Base-by-base conservation (phyloP, 495 filamentous ascomycete genomes). In the Pseudomonodictys pantanalensis region DNA sequence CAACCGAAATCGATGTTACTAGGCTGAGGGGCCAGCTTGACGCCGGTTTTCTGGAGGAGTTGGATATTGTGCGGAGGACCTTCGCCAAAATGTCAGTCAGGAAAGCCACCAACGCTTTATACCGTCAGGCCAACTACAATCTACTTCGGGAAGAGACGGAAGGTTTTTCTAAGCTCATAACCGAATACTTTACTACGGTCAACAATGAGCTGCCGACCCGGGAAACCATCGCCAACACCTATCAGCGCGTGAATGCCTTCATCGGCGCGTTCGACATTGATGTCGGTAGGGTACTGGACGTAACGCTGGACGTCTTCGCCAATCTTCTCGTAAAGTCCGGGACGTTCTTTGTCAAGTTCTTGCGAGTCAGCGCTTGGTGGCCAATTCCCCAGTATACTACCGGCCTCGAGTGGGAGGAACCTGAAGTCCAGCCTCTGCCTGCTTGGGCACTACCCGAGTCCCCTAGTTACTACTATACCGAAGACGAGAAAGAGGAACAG, bases 321-420 rank as follows among this genome's bases (percentile, higher is more conserved):
- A 86, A 87, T 29, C 83, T 90, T 2, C 80, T 96, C 49, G 83
- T 95, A 44, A 88, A 89, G 59, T 86, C 95, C 55, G 91, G 86
- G 68, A 82, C 87, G 4, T 97, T 97, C 76, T 96, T 96, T 66
- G 84, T 96, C 69, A 96, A 92, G 71, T 82, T 97, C 24, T 76
- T 97, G 15, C 83, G 91, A 17, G 82, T 83, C 42, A 97, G 95
- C 76, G 92, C 93, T 17, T 99, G 93, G 93, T 99, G 95, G 95
- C 95, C 95, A 2, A 83, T 87, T 46, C 82, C 81, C 47, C 71
- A 76, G 28, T 60, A 48, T 20, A 58, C 75, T 24, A 71, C 74
- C 11, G 60, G 64, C 30, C 66, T 72, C 25, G 64, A 71, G 32
- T 72, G 73, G 53, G 71, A 76, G 5, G 71, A 76, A 25, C 62